A percentile compares a stretch with the other conserved stretches of the same genome.
These are phyloP conservation scores for Saccharomycopsis microspora DNA, from an alignment of 805 yeast species.

Conservation along the genomic window DNA sequence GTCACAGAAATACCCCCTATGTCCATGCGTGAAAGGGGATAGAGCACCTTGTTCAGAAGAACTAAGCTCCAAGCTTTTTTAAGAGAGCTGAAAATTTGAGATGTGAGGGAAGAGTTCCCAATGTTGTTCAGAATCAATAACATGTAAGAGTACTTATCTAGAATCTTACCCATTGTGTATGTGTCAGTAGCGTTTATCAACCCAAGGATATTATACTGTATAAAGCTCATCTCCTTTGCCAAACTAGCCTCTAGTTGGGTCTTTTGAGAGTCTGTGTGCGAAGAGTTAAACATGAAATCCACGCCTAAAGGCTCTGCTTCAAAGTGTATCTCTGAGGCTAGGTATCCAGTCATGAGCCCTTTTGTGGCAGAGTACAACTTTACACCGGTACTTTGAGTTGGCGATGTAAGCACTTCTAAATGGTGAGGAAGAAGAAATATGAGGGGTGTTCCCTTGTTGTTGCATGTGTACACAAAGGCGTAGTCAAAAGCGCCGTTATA, in stretches of 20 bases:
- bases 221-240: conserved; percentile 30
- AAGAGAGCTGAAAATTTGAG: conserved; percentile 25
- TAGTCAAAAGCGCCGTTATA: conserved; percentile 36
- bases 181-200: conserved; percentile 31
- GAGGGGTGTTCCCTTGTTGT: conserved; percentile 33
- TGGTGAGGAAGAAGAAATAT: conserved; percentile 46
- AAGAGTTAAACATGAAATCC: too few species aligned
- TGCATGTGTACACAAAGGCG: conserved; percentile 37
- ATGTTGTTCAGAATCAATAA: conserved; percentile 39
- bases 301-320: too few species aligned
- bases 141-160: conserved; percentile 48
- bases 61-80: conserved; percentile 34
- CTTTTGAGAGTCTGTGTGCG: too few species aligned
- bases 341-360: conserved; percentile 35
- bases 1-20: conserved; percentile 47
- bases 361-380: conserved; percentile 35
- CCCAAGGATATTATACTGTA: conserved; percentile 26
- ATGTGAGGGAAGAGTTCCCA: conserved; percentile 29
- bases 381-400: conserved; percentile 28
- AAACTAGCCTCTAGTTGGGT: too few species aligned
- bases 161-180: conserved; percentile 41
- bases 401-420: conserved; percentile 23
- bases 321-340: too few species aligned
- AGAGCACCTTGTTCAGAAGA: conserved; percentile 30
- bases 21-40: conserved; percentile 45